phyloP scores from a whole-genome alignment of 140 eudicot genomes.

The Flaveria floridana region DNA sequence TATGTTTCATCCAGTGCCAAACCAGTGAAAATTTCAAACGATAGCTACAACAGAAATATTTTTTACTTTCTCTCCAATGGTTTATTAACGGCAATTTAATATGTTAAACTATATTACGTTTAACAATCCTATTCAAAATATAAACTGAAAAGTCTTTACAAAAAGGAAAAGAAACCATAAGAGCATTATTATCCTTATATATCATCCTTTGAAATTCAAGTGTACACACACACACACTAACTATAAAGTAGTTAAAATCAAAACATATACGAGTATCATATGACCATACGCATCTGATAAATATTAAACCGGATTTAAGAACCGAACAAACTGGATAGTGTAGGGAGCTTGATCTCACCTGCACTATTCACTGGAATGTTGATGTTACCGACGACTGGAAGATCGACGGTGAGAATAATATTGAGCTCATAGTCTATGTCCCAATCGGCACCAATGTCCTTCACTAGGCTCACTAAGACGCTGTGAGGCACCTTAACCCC shows the following conservation, averaged over 20 bases:
- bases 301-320: not conserved
- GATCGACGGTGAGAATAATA: constrained; percentile 56
- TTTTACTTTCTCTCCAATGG: too few relatives aligned
- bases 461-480: constrained; percentile 56
- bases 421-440: constrained; percentile 75
- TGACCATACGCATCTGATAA: not conserved
- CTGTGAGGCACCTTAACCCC: constrained; percentile 68
- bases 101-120: too few relatives aligned
- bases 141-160: too few relatives aligned
- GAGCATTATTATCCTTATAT: not conserved
- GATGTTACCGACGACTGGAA: constrained; percentile 66
- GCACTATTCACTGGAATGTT: constrained; percentile 58
- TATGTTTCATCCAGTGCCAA: too few relatives aligned
- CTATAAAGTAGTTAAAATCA: not conserved
- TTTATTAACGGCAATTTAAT: too few relatives aligned
- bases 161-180: not conserved
- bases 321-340: constrained; percentile 46
- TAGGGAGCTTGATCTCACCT: constrained; percentile 85
- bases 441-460: constrained; percentile 79
- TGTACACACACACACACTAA: not conserved
- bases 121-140: too few relatives aligned
- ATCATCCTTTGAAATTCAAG: constrained; percentile 5
- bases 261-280: not conserved
- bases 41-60: too few relatives aligned
- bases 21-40: too few relatives aligned